Evolutionary conservation across 257 asterid species (phyloP), one percentile per base, ranked within the genome.

Genomic region (Scutellaria barbata): DNA sequence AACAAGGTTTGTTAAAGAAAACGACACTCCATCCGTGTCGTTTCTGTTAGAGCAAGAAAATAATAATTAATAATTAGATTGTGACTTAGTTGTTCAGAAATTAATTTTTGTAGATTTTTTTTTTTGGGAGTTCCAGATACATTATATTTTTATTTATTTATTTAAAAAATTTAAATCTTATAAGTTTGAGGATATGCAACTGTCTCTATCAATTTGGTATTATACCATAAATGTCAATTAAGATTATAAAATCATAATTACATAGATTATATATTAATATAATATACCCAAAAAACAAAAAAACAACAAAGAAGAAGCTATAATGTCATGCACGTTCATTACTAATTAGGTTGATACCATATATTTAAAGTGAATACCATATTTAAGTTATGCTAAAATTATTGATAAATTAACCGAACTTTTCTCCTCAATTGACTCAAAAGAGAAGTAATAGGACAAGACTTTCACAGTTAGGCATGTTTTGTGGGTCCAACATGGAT

Each of bases 11-110:
- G 48, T 66, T 74, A 18, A 47, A 35, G 40, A 46, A 66, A 13
- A 74, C 78, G 76, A 69, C 70, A 76, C 17, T 17, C 30, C 17
- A 40, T 59, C 41, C 68, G 30, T 54, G 57, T 52, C 71, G 2
- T 22, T 40, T 59, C 7, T 0, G 47, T 47, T 3, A 0, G 10
- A 30, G 13, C 1, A 57, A 30, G 1, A 56, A 25, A 30, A 25
- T 22, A 1, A 5, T 8, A 55, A 18, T 11, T 43, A 58, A 58
- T 33, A 12, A 58, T 37, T 37, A 16, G 33, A 60, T 60, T 60
- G 30, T n/a, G 57, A 2, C 30, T 52, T 52, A 35, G 30, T 55
- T 55, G 22, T 6, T 55, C 20, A 8, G 1, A 7, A 22, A 22
- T 1, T 22, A 22, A 22, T 22, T 48, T 48, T 48, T 12, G n/a